These are phyloP conservation scores for Pichia cactophila DNA, from an alignment of 1,139 yeast species.

Conservation along the genomic window DNA sequence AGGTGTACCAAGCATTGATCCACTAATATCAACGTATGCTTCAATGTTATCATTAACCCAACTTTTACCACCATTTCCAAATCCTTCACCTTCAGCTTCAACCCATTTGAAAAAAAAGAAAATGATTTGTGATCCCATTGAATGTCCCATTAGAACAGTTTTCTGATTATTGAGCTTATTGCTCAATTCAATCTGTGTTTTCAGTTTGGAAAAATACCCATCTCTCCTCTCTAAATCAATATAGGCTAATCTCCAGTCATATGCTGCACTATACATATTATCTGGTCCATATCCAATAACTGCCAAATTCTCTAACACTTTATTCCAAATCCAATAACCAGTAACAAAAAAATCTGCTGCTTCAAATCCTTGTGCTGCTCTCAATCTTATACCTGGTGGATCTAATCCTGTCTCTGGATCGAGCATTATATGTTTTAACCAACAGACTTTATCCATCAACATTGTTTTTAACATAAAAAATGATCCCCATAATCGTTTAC, in stretches of 20 bases:
- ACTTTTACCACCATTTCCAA: constrained; percentile 78
- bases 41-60: constrained; percentile 87
- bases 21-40: constrained; percentile 79
- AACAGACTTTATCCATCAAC: constrained; percentile 85
- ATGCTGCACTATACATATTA: constrained; percentile 83
- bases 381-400: constrained; percentile 68
- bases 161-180: constrained; percentile 54
- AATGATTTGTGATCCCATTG: constrained; percentile 92
- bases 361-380: constrained; percentile 96
- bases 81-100: constrained; percentile 71
- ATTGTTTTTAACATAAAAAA: constrained; percentile 90
- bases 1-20: constrained; percentile 87
- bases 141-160: constrained; percentile 77
- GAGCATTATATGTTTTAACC: constrained; percentile 85
- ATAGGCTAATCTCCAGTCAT: constrained; percentile 93
- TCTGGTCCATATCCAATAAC: constrained; percentile 92
- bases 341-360: constrained; percentile 95
- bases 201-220: constrained; percentile 71
- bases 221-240: constrained; percentile 83
- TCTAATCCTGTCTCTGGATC: constrained; percentile 90
- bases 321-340: constrained; percentile 99
- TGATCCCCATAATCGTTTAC: constrained; percentile 94
- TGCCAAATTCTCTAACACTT: constrained; percentile 83
- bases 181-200: constrained; percentile 59
- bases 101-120: constrained; percentile 93